Conservation (phyloP, 2,329 filamentous ascomycete genomes). For the Diplodia scrobiculata region DNA sequence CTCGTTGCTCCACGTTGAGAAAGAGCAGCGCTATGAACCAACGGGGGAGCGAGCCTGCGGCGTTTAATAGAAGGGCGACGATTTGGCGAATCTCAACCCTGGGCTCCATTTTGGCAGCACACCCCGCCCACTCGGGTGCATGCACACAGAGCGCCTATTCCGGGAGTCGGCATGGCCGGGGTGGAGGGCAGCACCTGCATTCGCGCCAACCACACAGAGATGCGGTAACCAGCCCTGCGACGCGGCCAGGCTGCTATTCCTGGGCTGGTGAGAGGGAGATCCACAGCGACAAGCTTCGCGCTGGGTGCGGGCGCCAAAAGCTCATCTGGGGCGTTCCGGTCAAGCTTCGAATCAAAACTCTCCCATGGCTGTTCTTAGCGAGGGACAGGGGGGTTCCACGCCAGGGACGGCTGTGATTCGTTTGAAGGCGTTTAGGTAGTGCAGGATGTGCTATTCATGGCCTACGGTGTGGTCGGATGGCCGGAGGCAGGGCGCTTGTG, state of each 20-base stretch:
- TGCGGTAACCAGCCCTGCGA: not conserved
- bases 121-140: slow-evolving; percentile 6
- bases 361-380: slow-evolving; percentile 1
- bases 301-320: slow-evolving; percentile 15
- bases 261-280: slow-evolving; percentile 8
- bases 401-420: not conserved
- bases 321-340: not conserved
- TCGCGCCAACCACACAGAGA: not conserved
- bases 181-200: slow-evolving; percentile 5
- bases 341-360: slow-evolving; percentile 23
- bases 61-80: slow-evolving; percentile 11
- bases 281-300: slow-evolving; percentile 14
- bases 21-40: not conserved
- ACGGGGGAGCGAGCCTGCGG: not conserved
- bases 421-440: not conserved
- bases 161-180: slow-evolving; percentile 14
- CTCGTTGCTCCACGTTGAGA: slow-evolving; percentile 6
- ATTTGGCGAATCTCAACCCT: not conserved
- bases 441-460: slow-evolving; percentile 18
- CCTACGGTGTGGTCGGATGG: slow-evolving; percentile 17
- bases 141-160: slow-evolving; percentile 15
- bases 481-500: slow-evolving; percentile 22
- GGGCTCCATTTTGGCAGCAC: slow-evolving; percentile 8
- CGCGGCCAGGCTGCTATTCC: slow-evolving; percentile 10
- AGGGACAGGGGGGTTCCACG: not conserved